Percentiles rank a stretch among this genome's conserved stretches.
phyloP scores from a whole-genome alignment of 176 grass and related monocot species.

The Lolium perenne region DNA sequence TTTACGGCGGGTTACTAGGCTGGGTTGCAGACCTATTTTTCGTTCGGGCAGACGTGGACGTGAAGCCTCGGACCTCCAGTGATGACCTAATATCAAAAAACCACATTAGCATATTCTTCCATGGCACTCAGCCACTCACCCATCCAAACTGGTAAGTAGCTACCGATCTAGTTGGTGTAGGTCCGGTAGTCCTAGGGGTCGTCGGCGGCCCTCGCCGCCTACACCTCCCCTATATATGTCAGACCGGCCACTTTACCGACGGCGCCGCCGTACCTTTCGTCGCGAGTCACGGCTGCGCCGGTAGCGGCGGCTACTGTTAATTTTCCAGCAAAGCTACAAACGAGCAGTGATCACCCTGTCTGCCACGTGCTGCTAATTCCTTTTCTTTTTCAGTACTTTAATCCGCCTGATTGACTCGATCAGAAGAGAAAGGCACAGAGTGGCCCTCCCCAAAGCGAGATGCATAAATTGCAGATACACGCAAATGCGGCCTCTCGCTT shows the following conservation, averaged over 20 bases:
- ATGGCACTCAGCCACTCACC: no score
- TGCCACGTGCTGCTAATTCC: background rate
- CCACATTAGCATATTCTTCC: no score
- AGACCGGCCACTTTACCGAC: background rate
- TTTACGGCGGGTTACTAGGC: no score
- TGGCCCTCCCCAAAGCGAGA: background rate
- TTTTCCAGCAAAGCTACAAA: slow-evolving; percentile 11
- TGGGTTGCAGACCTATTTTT: no score
- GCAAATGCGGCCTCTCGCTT: slow-evolving; percentile 4
- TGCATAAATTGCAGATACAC: background rate
- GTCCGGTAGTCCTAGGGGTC: background rate
- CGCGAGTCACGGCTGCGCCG: background rate
- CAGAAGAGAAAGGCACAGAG: background rate
- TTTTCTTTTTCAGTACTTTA: background rate
- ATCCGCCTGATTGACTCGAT: background rate
- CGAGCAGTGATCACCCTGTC: background rate
- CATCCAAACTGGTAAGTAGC: background rate
- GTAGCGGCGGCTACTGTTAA: background rate
- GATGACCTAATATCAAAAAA: no score
- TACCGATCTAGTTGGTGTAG: no score
- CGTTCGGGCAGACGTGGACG: no score
- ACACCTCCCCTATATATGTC: background rate
- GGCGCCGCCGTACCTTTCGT: background rate
- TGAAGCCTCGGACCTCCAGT: no score
- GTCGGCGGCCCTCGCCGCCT: background rate